These are phyloP conservation scores for Phytophthora citrophthora DNA, from an alignment of 352 stramenopile species.

Conservation along the genomic window DNA sequence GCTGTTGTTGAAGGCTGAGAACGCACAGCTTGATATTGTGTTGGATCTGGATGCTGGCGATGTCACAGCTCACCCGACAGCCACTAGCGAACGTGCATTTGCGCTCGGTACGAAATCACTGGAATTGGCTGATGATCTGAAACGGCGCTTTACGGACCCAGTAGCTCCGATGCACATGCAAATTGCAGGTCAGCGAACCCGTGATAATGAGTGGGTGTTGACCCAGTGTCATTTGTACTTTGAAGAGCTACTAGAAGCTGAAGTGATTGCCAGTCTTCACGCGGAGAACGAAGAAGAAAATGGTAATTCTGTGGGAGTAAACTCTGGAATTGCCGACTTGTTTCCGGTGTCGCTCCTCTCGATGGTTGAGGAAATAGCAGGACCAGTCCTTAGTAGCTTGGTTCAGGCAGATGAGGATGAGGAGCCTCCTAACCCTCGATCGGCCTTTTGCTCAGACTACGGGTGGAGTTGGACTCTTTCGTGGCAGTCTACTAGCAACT, in stretches of 20 bases:
- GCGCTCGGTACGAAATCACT: conserved; percentile 51
- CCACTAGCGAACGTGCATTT: conserved; percentile 60
- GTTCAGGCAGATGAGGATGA: conserved; percentile 27
- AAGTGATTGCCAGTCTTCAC: conserved; percentile 33
- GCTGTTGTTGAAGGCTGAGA: conserved; percentile 57
- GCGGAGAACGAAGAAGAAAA: conserved; percentile 12
- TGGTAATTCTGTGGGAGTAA: neutral
- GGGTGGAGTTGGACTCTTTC: conserved; percentile 62
- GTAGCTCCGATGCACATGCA: conserved; percentile 29
- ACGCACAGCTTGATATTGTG: conserved; percentile 59
- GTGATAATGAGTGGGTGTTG: conserved; percentile 68
- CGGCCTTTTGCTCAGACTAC: conserved; percentile 61
- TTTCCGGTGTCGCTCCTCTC: conserved; percentile 53
- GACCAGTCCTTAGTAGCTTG: conserved; percentile 46
- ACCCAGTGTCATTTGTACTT: conserved; percentile 70
- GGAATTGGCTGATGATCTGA: conserved; percentile 34
- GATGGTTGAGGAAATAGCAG: conserved; percentile 60
- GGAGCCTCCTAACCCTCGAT: conserved; percentile 31
- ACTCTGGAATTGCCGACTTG: conserved; percentile 27
- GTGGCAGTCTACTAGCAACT: conserved; percentile 75
- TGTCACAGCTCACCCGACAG: conserved; percentile 57
- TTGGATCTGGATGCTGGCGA: conserved; percentile 66
- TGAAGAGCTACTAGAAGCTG: conserved; percentile 58
- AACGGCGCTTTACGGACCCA: conserved; percentile 22
- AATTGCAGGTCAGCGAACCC: conserved; percentile 25